Base-by-base conservation (phyloP, 495 filamentous ascomycete genomes). In the Hypoxylon crocopeplum region DNA sequence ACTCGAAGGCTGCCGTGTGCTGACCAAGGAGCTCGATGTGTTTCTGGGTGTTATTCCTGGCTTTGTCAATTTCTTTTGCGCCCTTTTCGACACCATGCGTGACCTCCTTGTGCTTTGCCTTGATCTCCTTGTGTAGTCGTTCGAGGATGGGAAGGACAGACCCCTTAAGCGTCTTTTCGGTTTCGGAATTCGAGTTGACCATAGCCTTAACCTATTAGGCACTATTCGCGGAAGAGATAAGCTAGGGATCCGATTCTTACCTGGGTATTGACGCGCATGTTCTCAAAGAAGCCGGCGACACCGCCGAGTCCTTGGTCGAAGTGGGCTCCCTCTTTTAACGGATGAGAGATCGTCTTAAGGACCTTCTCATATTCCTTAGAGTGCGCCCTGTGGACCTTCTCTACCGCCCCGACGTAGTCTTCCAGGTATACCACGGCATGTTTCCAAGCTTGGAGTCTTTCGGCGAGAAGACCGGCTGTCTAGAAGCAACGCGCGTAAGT, bases 291-390 rank as follows among this genome's bases (percentile, higher is more conserved):
- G 32, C 88, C 87, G 15, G 92, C 87, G 41, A 98, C 75, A 51
- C 94, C 94, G 7, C 91, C 92, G 27, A 89, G 77, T 50, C 80
- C 85, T 74, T 96, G 88, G 64, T 92, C 91, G 70, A 98, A 98
- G 70, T 98, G 94, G 44, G 94, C 81, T 3, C 89, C 89, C 69
- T 97, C 90, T 61, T 80, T 88, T 63, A 98, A 75, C 15, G 94
- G 94, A 55, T 92, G 85, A 34, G 84, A 87, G 59, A 97, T 90
- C 33, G 90, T 90, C 90, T 97, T 98, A 62, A 97, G 73, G 20
- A 96, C 86, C 74, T 88, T 93, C 81, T 97, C 92, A 65, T 96
- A 94, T 69, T 98, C 94, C 79, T 97, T 98, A 22, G 90, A 86
- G 57, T 96, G 86, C 11, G 83, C 82, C 72, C 86, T 90, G 60